These are phyloP conservation scores for Abrus pulchellus DNA, from an alignment of 306 rosid genomes.

Conservation along the genomic window DNA sequence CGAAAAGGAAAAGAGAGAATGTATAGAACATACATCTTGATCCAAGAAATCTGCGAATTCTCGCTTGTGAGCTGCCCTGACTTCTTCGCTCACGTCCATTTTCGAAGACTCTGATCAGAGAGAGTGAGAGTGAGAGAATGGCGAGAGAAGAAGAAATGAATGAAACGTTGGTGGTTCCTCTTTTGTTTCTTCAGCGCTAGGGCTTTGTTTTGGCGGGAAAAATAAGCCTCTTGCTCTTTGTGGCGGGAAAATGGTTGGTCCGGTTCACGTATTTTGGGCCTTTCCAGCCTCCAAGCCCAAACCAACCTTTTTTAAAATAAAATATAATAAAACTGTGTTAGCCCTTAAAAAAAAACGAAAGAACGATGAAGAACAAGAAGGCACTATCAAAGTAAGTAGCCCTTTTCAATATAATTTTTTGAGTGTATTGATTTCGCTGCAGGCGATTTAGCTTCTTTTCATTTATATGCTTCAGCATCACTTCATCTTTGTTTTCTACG, in stretches of 20 bases:
- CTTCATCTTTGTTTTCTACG: too few species aligned
- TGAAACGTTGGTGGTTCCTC: background rate
- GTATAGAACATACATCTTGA: conserved; percentile 65
- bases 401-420: too few species aligned
- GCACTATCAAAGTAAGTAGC: too few species aligned
- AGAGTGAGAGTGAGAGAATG: background rate
- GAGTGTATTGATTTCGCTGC: too few species aligned
- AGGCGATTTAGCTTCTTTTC: too few species aligned
- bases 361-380: too few species aligned
- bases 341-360: too few species aligned
- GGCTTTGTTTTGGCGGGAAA: conserved; percentile 73
- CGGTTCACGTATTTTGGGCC: background rate
- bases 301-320: background rate
- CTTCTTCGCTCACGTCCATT: conserved; percentile 94
- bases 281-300: background rate
- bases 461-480: too few species aligned
- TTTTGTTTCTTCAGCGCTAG: background rate
- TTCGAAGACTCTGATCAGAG: conserved; percentile 16
- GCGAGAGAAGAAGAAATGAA: background rate
- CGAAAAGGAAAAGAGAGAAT: background rate
- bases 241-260: conserved; percentile 59
- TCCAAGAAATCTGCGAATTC: conserved; percentile 87
- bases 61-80: conserved; percentile 93
- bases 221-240: background rate
- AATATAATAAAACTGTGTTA: too few species aligned